Evolutionary conservation across 805 yeast genomes (phyloP), one percentile per base, ranked within the genome.

Genomic region (Cyberlindnera euphorbiiphila): DNA sequence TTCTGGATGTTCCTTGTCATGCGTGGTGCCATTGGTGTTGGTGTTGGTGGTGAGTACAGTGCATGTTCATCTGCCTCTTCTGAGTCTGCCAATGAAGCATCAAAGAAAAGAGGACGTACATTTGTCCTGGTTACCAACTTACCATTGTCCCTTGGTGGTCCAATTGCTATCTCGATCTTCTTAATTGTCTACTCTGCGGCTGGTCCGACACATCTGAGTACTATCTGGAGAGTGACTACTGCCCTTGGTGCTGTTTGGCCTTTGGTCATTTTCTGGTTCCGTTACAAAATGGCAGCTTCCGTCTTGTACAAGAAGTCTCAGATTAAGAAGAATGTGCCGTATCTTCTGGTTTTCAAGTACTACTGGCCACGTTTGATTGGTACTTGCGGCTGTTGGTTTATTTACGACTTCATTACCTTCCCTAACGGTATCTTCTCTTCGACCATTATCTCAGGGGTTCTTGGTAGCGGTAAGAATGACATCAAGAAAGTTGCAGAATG

Each of bases 331-430:
- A 60, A 57, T 32, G 82, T 74, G 14, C 81, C 81, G 24, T 81
- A 80, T 57, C 59, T 64, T 62, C 68, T 81, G 24, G 77, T 79
- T 1, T 36, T 81, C 41, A 77, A 74, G 53, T 83, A 64, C 60
- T 81, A 81, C 63, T 83, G 91, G 89, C 63, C 53, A 29, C 65
- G 85, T 39, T 54, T 84, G 16, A 47, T 82, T 21, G 93, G 91
- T 24, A 78, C 85, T 13, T 76, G 84, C 56, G 78, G 76, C 5
- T 73, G 83, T 40, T 84, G 93, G 93, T 83, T 83, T 64, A 66
- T 83, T 50, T 84, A 81, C 55, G 94, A 84, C 62, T 84, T 83
- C 51, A 84, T 84, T 50, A 78, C 85, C 6, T 84, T 83, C 66
- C 89, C 91, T 10, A 82, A 82, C 54, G 87, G 86, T 56, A 69